phyloP scores from a whole-genome alignment of 1,284 basidiomycete genomes.

The Cystobasidium pallidum region DNA sequence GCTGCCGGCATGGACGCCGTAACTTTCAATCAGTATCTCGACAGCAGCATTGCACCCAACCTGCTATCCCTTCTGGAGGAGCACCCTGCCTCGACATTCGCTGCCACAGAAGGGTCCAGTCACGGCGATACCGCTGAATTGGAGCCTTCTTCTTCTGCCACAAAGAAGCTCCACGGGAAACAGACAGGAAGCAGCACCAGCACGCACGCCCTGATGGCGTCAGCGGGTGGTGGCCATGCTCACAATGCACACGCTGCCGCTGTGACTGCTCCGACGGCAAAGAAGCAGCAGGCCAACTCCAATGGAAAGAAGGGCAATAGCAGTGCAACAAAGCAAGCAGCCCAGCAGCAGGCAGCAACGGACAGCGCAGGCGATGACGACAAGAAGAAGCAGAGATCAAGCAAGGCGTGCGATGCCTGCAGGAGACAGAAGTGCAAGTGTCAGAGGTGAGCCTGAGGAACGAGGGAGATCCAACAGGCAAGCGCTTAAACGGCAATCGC shows the following conservation, averaged over 20 bases:
- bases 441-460: background rate
- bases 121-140: no score
- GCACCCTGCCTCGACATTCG: no score
- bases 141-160: background rate
- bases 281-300: conserved; percentile 4
- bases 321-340: background rate
- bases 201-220: background rate
- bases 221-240: background rate
- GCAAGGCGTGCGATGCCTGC: conserved; percentile 37
- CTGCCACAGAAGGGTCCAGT: no score
- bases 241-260: background rate
- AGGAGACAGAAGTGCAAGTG: conserved; percentile 36
- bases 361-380: conserved; percentile 30
- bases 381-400: conserved; percentile 42
- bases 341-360: conserved; percentile 13
- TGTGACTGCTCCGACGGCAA: background rate
- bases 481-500: background rate
- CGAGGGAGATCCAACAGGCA: background rate
- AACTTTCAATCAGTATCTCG: no score
- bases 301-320: conserved; percentile 4
- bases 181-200: background rate
- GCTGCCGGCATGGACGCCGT: no score
- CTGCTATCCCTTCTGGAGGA: no score
- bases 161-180: background rate
- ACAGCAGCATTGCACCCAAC: no score